Base-by-base conservation (phyloP, 306 rosid species). In the Acacia crassicarpa region DNA sequence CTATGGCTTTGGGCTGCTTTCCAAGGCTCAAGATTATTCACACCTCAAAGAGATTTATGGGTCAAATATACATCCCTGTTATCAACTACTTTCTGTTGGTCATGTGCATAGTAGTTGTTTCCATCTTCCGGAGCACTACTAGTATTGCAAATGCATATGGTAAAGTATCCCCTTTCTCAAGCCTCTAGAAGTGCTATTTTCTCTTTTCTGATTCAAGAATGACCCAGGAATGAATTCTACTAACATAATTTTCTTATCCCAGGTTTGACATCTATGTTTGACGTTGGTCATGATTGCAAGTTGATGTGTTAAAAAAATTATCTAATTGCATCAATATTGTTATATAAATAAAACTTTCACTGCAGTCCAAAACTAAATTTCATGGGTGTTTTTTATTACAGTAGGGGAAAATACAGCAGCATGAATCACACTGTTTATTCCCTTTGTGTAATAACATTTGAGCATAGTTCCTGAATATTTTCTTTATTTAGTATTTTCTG, bases 1-100 rank as follows among this genome's bases (percentile, higher is more conserved):
- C 99, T 11, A 95, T 95, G 99, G 98, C 99, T 80, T 93, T 95
- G 79, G 99, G 99, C 79, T 93, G 99, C 91, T 95, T 95, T 86
- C 99, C 99, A 16, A 89, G 99, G 90, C 90, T 95, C 83, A 93
- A 95, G 92, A 95, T 95, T 76, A 48, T 95, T 85, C 99, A 95
- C 90, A 95, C 99, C 80, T 95, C 99, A 22, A 95, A 68, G 84
- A 92, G 81, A 85, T 88, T 75, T 83, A 95, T 95, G 90, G 99
- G 99, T 74, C 99, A 93, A 92, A 92, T 95, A 72, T 95, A 95
- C 89, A 90, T 95, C 87, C 98, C 99, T 51, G 67, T 95, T 10
- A 89, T 95, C 75, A 95, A 93, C 79, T 95, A 94, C 89, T 95
- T 95, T 89, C 78, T 95, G 78, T 91, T 93, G 99, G 80, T 89